phyloP scores from a whole-genome alignment of 2,329 filamentous ascomycete species.

The Verticillium alfalfae region DNA sequence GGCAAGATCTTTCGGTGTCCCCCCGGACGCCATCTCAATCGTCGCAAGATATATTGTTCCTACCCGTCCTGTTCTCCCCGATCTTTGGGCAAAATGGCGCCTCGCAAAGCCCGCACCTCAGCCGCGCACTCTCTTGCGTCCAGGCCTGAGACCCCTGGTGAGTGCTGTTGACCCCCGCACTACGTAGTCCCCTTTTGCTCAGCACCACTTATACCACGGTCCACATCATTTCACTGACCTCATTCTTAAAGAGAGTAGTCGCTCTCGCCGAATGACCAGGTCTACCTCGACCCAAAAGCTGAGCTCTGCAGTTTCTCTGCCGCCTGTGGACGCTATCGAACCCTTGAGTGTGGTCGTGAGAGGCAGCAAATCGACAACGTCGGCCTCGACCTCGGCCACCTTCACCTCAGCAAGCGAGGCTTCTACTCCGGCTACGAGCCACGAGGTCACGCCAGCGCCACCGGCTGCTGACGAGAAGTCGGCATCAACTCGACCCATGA shows the following conservation, averaged over 20 bases:
- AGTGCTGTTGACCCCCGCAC: background rate
- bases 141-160: background rate
- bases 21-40: too few relatives aligned
- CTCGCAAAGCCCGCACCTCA: background rate
- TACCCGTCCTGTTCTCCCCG: background rate
- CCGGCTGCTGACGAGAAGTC: slow-evolving; percentile 10
- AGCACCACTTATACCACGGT: too few relatives aligned
- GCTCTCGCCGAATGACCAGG: background rate
- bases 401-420: slow-evolving; percentile 29
- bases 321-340: background rate
- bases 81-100: background rate
- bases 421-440: slow-evolving; percentile 37
- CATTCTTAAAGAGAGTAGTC: background rate
- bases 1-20: too few relatives aligned
- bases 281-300: background rate
- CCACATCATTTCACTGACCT: background rate
- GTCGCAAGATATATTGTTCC: background rate
- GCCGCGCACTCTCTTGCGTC: background rate
- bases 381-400: slow-evolving; percentile 25
- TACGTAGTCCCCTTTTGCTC: background rate
- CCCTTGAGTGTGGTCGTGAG: background rate
- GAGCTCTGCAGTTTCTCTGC: background rate
- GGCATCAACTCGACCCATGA: background rate
- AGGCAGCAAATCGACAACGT: slow-evolving; percentile 23
- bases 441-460: slow-evolving; percentile 30